These are phyloP conservation scores for Talaromyces proteolyticus DNA, from an alignment of 495 filamentous ascomycete genomes.

Conservation along the genomic window DNA sequence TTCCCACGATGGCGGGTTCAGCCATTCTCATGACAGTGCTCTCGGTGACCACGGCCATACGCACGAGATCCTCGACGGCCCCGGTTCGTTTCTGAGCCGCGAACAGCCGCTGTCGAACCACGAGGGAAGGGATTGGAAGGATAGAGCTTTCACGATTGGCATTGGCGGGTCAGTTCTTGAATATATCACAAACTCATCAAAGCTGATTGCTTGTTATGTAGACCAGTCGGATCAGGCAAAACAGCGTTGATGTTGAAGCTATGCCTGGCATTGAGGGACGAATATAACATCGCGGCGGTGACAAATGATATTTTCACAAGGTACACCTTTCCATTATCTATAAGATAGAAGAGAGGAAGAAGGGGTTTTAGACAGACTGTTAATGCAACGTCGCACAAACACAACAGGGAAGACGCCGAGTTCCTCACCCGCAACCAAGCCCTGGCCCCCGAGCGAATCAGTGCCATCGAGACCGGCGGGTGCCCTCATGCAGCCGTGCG, in stretches of 20 bases:
- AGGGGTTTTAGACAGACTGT: not conserved
- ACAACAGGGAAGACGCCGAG: conserved; percentile 80
- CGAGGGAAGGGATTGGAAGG: conserved; percentile 81
- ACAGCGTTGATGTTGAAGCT: conserved; percentile 92
- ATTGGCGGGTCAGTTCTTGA: conserved; percentile 80
- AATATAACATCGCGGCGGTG: conserved; percentile 85
- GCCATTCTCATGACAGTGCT: conserved; percentile 57
- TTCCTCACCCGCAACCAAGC: conserved; percentile 86
- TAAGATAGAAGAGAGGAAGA: not conserved
- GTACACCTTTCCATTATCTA: conserved; percentile 15
- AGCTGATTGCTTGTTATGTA: conserved; percentile 25
- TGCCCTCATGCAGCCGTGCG: conserved; percentile 97
- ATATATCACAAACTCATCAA: not conserved
- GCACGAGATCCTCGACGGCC: conserved; percentile 93
- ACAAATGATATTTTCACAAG: conserved; percentile 99
- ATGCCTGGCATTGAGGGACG: conserved; percentile 68
- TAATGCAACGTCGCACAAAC: conserved; percentile 8
- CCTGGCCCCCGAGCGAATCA: conserved; percentile 75
- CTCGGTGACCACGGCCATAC: conserved; percentile 85
- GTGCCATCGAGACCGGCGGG: conserved; percentile 95
- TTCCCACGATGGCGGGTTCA: conserved; percentile 44
- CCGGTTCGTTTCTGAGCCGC: conserved; percentile 81
- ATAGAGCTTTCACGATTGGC: conserved; percentile 89
- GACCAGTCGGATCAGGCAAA: conserved; percentile 95
- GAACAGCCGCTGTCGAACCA: conserved; percentile 78